Conservation (phyloP, 2,329 filamentous ascomycete genomes). For the Xylaria sp. region DNA sequence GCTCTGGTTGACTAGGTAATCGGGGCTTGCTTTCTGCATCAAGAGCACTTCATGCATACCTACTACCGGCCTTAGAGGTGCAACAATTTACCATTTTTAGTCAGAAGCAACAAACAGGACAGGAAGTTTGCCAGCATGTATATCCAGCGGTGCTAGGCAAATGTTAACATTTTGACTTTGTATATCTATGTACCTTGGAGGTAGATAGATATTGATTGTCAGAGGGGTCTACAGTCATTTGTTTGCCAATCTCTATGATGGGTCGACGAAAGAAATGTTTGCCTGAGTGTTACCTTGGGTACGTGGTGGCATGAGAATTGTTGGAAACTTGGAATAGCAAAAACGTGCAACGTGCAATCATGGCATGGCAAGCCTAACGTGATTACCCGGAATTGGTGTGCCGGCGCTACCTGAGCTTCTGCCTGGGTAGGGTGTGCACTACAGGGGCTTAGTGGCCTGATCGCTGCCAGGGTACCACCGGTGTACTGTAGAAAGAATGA, state of each 20-base stretch:
- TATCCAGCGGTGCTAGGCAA: not conserved
- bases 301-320: not conserved
- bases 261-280: not conserved
- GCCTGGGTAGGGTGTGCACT: not conserved
- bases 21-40: not conserved
- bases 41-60: not conserved
- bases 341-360: not conserved
- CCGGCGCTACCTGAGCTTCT: not conserved
- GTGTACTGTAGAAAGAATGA: not conserved
- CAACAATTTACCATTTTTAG: too few relatives aligned
- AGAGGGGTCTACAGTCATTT: not conserved
- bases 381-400: constrained; percentile 10
- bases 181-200: not conserved
- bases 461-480: not conserved
- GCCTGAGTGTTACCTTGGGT: not conserved
- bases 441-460: not conserved
- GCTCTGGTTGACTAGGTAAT: not conserved
- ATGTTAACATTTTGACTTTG: not conserved
- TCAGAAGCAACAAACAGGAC: not conserved
- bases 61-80: not conserved
- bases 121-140: not conserved
- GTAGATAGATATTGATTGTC: not conserved
- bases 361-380: not conserved
- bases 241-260: not conserved
- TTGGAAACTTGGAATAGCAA: constrained; percentile 3